Percentiles rank a stretch among this genome's conserved stretches.
Evolutionary conservation across 2,329 filamentous ascomycete species (phyloP).

Genomic region (Dothistroma septosporum): DNA sequence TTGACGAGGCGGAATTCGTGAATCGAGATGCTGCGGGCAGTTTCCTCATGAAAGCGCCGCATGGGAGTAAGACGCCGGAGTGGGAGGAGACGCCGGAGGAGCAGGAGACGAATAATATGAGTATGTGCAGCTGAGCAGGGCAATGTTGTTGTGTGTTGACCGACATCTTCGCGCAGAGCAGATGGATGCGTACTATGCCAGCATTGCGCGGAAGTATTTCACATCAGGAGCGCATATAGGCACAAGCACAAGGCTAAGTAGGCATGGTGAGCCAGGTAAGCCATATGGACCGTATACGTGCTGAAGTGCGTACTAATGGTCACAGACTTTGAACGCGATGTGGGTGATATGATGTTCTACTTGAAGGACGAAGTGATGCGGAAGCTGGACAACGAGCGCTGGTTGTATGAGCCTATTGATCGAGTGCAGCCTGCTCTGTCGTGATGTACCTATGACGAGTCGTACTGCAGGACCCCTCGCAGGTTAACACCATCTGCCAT

Average conservation of each 20-base stretch:
- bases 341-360: conserved; percentile 21
- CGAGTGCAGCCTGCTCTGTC: background rate
- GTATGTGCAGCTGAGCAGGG: background rate
- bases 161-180: conserved; percentile 10
- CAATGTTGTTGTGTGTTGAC: background rate
- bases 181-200: conserved; percentile 22
- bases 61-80: conserved; percentile 8
- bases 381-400: conserved; percentile 27
- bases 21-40: conserved; percentile 28
- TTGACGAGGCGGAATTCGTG: conserved; percentile 27
- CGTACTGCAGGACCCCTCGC: no score
- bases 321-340: conserved; percentile 26
- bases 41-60: conserved; percentile 16
- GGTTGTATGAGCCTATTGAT: conserved; percentile 27
- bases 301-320: conserved; percentile 1
- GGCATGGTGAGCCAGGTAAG: conserved; percentile 27
- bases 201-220: conserved; percentile 27
- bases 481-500: background rate
- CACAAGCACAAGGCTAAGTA: conserved; percentile 11
- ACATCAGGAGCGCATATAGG: conserved; percentile 23
- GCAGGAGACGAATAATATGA: conserved; percentile 3
- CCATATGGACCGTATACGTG: background rate
- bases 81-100: conserved; percentile 11
- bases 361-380: conserved; percentile 25
- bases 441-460: background rate